phyloP scores from a whole-genome alignment of 2,329 filamentous ascomycete species.

The Alternaria triticimaculans region DNA sequence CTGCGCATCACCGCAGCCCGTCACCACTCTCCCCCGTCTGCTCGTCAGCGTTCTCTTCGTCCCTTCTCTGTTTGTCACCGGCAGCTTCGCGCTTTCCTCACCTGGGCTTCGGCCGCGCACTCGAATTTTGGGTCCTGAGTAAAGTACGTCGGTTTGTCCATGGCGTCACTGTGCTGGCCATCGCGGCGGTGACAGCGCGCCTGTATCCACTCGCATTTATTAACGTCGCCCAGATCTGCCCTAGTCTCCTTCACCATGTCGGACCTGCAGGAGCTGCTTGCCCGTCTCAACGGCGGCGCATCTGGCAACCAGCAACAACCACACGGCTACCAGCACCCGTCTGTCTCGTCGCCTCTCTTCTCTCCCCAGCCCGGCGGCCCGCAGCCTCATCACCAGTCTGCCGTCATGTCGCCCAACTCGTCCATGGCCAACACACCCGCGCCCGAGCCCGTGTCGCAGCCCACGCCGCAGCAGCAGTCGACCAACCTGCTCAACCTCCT shows the following conservation, averaged over 20 bases:
- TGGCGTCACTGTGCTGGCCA: slow-evolving; percentile 14
- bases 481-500: slow-evolving; percentile 69
- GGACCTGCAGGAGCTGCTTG: slow-evolving; percentile 54
- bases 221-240: slow-evolving; percentile 29
- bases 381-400: slow-evolving; percentile 63
- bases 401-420: slow-evolving; percentile 64
- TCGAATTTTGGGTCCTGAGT: slow-evolving; percentile 38
- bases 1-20: slow-evolving; percentile 24
- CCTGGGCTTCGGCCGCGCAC: slow-evolving; percentile 23
- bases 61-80: slow-evolving; percentile 1
- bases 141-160: slow-evolving; percentile 25
- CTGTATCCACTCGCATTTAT: slow-evolving; percentile 3
- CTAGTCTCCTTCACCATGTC: slow-evolving; percentile 44
- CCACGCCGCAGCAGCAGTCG: slow-evolving; percentile 50
- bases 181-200: slow-evolving; percentile 7
- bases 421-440: slow-evolving; percentile 54
- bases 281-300: slow-evolving; percentile 49
- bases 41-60: slow-evolving; percentile 14
- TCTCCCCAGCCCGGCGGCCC: slow-evolving; percentile 62
- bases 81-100: slow-evolving; percentile 14
- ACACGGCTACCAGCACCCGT: slow-evolving; percentile 57
- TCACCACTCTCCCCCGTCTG: slow-evolving; percentile 12
- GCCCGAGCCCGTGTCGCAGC: slow-evolving; percentile 52
- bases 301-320: slow-evolving; percentile 33
- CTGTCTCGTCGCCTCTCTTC: slow-evolving; percentile 64